These are phyloP conservation scores for Uronychia binucleata DNA, from an alignment of 73 alveolate genomes.

Conservation along the genomic window DNA sequence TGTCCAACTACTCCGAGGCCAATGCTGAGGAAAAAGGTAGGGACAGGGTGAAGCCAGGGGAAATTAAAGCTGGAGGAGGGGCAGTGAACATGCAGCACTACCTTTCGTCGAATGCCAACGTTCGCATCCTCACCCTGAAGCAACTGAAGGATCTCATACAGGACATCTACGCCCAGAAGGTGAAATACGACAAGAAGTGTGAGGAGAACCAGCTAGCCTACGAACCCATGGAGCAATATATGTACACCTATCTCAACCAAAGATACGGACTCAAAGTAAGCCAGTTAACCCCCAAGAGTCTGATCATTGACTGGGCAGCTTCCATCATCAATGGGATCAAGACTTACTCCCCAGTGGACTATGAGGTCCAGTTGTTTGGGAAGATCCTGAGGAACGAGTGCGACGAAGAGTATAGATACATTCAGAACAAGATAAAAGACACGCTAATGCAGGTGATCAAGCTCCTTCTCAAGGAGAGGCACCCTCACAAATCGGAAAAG, in stretches of 20 bases:
- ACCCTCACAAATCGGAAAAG: conserved; percentile 81
- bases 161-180: conserved; percentile 85
- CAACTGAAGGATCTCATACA: conserved; percentile 78
- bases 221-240: conserved; percentile 94
- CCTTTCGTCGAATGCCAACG: background rate
- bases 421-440: conserved; percentile 84
- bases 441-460: conserved; percentile 84
- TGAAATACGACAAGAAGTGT: conserved; percentile 84
- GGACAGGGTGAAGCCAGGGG: background rate
- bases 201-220: conserved; percentile 81
- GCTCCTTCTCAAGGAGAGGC: conserved; percentile 69
- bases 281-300: conserved; percentile 33
- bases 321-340: conserved; percentile 87
- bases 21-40: background rate
- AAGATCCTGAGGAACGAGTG: conserved; percentile 94
- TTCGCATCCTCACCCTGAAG: conserved; percentile 64
- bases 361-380: conserved; percentile 94
- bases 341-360: conserved; percentile 76
- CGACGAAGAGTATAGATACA: conserved; percentile 92
- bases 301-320: conserved; percentile 92
- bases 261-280: conserved; percentile 82
- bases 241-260: conserved; percentile 88
- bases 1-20: background rate
- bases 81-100: background rate
- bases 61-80: background rate